Evolutionary conservation across 2,329 filamentous ascomycete genomes (phyloP).

Genomic region (Apiospora phragmitis): DNA sequence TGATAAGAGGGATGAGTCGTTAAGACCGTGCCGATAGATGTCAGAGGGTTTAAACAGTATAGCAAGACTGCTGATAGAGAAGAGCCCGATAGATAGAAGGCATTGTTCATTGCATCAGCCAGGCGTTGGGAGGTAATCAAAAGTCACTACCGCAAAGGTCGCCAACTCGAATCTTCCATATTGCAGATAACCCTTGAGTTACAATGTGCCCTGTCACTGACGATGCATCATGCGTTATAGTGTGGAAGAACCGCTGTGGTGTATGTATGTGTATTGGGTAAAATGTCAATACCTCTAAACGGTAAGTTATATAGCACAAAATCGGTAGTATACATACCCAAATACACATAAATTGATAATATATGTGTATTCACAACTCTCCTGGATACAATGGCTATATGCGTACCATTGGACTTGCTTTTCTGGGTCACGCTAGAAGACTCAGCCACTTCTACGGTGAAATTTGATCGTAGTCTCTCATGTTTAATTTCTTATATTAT

Average conservation of each 20-base stretch:
- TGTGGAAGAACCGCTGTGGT: neutral
- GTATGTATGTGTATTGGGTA: neutral
- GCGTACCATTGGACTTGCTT: neutral
- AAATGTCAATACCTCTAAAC: neutral
- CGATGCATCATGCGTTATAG: neutral
- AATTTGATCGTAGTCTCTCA: neutral
- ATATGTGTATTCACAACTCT: neutral
- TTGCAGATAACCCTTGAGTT: neutral
- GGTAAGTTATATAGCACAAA: neutral
- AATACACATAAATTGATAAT: neutral
- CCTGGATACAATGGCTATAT: neutral
- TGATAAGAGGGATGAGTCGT: neutral
- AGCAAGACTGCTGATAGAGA: neutral
- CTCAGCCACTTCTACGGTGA: neutral
- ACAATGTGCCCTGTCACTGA: neutral
- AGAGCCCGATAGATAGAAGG: neutral
- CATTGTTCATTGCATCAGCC: conserved; percentile 11
- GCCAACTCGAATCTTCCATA: neutral
- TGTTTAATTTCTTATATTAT: neutral
- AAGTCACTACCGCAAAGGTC: neutral
- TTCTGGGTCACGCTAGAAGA: neutral
- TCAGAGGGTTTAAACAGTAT: neutral
- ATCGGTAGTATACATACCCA: neutral
- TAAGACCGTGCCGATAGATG: neutral
- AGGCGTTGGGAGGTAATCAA: conserved; percentile 13